A percentile compares a stretch with the other conserved stretches of the same genome.
These are phyloP conservation scores for Fusarium sp. DNA, from an alignment of 2,329 filamentous ascomycete species.

Conservation along the genomic window DNA sequence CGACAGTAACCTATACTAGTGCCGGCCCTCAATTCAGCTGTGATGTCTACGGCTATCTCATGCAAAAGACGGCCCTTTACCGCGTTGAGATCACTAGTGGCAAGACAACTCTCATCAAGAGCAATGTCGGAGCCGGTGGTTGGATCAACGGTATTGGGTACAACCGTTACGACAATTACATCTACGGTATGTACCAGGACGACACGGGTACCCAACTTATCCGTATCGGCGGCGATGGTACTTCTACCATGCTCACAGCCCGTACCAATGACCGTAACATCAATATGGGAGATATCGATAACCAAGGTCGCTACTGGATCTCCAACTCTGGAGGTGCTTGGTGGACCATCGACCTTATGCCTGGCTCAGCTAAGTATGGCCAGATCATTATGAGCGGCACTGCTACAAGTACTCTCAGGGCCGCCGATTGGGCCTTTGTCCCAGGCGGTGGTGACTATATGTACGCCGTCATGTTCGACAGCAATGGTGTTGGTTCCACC, in stretches of 20 bases:
- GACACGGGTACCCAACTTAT: slow-evolving; percentile 38
- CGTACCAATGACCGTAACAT: slow-evolving; percentile 31
- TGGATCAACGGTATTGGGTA: slow-evolving; percentile 42
- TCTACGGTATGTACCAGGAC: slow-evolving; percentile 36
- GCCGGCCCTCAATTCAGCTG: slow-evolving; percentile 20
- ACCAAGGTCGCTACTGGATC: slow-evolving; percentile 42
- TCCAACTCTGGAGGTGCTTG: slow-evolving; percentile 40
- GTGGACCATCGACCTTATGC: slow-evolving; percentile 43
- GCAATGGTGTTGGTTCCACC: slow-evolving; percentile 6
- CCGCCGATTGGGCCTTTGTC: slow-evolving; percentile 44
- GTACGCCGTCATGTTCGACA: slow-evolving; percentile 31
- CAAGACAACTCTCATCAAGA: slow-evolving; percentile 33
- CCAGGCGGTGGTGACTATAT: slow-evolving; percentile 45
- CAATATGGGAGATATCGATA: slow-evolving; percentile 44
- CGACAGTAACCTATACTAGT: background rate
- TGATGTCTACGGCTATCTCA: slow-evolving; percentile 38
- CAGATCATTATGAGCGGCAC: slow-evolving; percentile 38
- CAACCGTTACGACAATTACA: slow-evolving; percentile 40
- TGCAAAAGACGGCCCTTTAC: slow-evolving; percentile 34
- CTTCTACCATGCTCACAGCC: slow-evolving; percentile 29
- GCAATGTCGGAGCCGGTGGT: slow-evolving; percentile 35
- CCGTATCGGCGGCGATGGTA: slow-evolving; percentile 40
- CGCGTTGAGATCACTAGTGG: slow-evolving; percentile 34
- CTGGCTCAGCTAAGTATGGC: slow-evolving; percentile 38
- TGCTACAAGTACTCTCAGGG: slow-evolving; percentile 7